Evolutionary conservation across 2,329 filamentous ascomycete species (phyloP).

Genomic region (Neurospora sp.): DNA sequence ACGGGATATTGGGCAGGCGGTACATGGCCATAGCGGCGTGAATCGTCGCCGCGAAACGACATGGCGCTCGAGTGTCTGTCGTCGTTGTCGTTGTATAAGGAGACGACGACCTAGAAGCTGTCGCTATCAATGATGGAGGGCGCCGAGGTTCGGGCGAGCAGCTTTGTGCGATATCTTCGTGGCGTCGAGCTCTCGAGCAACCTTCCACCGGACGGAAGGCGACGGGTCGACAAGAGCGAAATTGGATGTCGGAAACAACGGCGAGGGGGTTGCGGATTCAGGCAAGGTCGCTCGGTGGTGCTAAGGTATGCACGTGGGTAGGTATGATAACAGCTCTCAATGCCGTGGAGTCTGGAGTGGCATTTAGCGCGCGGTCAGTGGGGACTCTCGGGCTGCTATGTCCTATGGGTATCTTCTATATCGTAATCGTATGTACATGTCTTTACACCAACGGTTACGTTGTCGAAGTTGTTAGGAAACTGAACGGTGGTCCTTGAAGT

Average conservation of each 20-base stretch:
- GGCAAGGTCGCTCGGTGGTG: not conserved
- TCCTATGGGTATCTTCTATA: not conserved
- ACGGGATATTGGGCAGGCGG: constrained; percentile 55
- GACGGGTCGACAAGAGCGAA: constrained; percentile 1
- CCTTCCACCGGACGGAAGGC: not conserved
- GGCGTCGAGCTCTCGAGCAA: not conserved
- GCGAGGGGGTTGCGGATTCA: not conserved
- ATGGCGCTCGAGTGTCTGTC: constrained; percentile 27
- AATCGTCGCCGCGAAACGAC: constrained; percentile 54
- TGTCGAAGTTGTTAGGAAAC: not conserved
- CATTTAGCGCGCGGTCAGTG: not conserved
- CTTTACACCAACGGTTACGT: not conserved
- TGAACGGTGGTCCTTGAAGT: not conserved
- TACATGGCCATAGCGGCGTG: constrained; percentile 55
- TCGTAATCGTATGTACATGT: not conserved
- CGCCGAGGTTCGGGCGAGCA: not conserved
- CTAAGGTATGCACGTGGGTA: not conserved
- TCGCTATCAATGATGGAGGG: not conserved
- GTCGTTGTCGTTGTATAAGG: not conserved
- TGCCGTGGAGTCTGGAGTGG: not conserved
- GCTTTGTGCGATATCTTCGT: not conserved
- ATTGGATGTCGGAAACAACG: not conserved
- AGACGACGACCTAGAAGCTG: not conserved
- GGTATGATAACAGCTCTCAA: not conserved
- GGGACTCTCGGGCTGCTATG: not conserved